Percentiles rank a stretch among this genome's conserved stretches.
These are phyloP conservation scores for Aspergillus biplanus DNA, from an alignment of 495 filamentous ascomycete species.

Conservation along the genomic window DNA sequence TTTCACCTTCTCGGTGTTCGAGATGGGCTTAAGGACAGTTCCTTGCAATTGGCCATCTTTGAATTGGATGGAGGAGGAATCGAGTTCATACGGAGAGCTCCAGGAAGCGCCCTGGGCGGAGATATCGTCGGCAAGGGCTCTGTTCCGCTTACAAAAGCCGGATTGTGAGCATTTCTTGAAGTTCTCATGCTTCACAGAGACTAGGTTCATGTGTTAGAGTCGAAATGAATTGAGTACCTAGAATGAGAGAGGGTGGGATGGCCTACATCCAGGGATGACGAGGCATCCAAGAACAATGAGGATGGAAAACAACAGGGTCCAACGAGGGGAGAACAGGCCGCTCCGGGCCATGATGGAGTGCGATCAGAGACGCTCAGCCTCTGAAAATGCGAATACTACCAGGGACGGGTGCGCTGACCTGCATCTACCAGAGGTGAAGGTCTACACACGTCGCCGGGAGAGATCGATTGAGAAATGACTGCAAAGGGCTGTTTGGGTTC, in stretches of 20 bases:
- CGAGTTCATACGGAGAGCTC: slow-evolving; percentile 80
- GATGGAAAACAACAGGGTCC: slow-evolving; percentile 55
- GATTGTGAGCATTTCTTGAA: slow-evolving; percentile 94
- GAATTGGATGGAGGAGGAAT: slow-evolving; percentile 70
- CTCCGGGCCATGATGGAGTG: slow-evolving; percentile 42
- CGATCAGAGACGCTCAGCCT: slow-evolving; percentile 46
- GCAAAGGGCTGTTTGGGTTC: background rate
- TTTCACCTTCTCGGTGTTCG: slow-evolving; percentile 65
- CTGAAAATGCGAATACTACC: slow-evolving; percentile 28
- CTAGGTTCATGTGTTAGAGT: slow-evolving; percentile 45
- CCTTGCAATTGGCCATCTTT: slow-evolving; percentile 80
- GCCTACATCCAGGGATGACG: slow-evolving; percentile 44
- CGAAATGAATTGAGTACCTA: background rate
- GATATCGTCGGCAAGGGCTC: slow-evolving; percentile 81
- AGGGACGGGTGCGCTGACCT: slow-evolving; percentile 29
- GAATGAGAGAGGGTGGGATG: background rate
- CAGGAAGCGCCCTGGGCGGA: slow-evolving; percentile 65
- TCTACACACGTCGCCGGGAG: slow-evolving; percentile 19
- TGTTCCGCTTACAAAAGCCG: slow-evolving; percentile 94
- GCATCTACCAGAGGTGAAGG: slow-evolving; percentile 40
- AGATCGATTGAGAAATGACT: slow-evolving; percentile 7
- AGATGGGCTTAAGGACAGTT: slow-evolving; percentile 74
- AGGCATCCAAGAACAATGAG: slow-evolving; percentile 44
- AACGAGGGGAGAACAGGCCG: slow-evolving; percentile 55
- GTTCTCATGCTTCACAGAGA: slow-evolving; percentile 87